These are phyloP conservation scores for Halocafeteria seosinensis DNA, from an alignment of 108 stramenopile genomes.

Conservation along the genomic window DNA sequence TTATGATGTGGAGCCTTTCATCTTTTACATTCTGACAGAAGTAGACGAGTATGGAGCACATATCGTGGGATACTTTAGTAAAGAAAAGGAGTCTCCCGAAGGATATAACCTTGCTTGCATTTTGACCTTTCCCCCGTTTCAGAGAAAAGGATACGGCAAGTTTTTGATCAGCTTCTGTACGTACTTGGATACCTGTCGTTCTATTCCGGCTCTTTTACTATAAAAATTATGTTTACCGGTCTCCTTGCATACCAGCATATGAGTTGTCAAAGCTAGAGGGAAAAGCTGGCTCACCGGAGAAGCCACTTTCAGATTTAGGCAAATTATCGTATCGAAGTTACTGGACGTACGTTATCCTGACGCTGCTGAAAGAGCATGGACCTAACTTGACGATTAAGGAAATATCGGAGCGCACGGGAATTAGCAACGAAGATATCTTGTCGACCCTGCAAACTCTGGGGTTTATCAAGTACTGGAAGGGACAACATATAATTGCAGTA, in stretches of 20 bases:
- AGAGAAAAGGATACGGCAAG: slow-evolving; percentile 94
- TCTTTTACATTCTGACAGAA: slow-evolving; percentile 86
- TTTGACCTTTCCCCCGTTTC: slow-evolving; percentile 88
- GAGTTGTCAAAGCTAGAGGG: slow-evolving; percentile 86
- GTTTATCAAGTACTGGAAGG: slow-evolving; percentile 92
- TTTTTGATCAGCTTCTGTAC: slow-evolving; percentile 88
- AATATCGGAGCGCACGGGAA: slow-evolving; percentile 61
- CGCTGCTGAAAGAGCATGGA: slow-evolving; percentile 46
- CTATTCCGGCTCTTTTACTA: no score
- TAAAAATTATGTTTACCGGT: no score
- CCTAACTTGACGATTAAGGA: slow-evolving; percentile 58
- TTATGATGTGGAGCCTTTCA: slow-evolving; percentile 94
- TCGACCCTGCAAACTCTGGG: slow-evolving; percentile 74
- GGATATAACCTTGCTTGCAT: slow-evolving; percentile 99
- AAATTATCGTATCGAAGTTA: slow-evolving; percentile 81
- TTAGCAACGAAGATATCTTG: slow-evolving; percentile 89
- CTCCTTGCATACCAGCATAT: no score
- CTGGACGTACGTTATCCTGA: slow-evolving; percentile 69
- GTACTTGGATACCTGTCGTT: no score
- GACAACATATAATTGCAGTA: slow-evolving; percentile 63
- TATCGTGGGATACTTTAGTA: slow-evolving; percentile 86
- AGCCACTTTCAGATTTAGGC: slow-evolving; percentile 92
- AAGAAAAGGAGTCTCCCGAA: slow-evolving; percentile 94
- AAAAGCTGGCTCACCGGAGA: slow-evolving; percentile 90
- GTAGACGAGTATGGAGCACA: slow-evolving; percentile 63